Percentiles rank a stretch among this genome's conserved stretches.
Evolutionary conservation across 208 protist species (phyloP).

Genomic region (Trichomonas vaginalis): DNA sequence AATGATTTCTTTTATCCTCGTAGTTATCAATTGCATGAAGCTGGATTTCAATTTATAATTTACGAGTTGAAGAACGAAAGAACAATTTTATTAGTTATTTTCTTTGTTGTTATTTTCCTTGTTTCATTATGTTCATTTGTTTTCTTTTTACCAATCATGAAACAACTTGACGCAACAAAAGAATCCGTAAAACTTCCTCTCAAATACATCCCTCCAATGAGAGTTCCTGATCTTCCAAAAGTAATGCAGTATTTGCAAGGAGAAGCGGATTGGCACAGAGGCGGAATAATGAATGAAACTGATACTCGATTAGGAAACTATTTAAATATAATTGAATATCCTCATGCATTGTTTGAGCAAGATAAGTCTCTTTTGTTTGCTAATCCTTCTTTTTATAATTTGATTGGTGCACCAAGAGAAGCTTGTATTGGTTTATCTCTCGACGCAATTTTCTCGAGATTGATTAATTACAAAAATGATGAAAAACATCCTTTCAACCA

Average conservation of each 20-base stretch:
- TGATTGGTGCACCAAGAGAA: background rate
- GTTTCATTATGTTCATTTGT: background rate
- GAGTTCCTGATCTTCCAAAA: background rate
- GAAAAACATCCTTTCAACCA: background rate
- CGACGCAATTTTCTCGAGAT: background rate
- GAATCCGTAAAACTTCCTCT: background rate
- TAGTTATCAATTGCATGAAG: background rate
- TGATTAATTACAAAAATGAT: background rate
- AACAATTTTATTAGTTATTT: background rate
- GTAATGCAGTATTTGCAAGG: background rate
- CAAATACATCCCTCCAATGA: background rate
- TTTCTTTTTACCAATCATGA: background rate
- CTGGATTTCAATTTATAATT: background rate
- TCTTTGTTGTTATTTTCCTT: background rate
- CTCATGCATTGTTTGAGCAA: background rate
- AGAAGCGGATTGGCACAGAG: background rate
- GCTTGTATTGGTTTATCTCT: background rate
- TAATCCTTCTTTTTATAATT: background rate
- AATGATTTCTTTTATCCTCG: background rate
- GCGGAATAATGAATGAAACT: background rate
- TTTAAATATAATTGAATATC: background rate
- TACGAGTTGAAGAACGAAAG: background rate
- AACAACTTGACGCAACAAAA: background rate
- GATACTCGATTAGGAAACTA: background rate
- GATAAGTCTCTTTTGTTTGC: background rate